phyloP scores from a whole-genome alignment of 306 rosid species.

The Corylus avellana region DNA sequence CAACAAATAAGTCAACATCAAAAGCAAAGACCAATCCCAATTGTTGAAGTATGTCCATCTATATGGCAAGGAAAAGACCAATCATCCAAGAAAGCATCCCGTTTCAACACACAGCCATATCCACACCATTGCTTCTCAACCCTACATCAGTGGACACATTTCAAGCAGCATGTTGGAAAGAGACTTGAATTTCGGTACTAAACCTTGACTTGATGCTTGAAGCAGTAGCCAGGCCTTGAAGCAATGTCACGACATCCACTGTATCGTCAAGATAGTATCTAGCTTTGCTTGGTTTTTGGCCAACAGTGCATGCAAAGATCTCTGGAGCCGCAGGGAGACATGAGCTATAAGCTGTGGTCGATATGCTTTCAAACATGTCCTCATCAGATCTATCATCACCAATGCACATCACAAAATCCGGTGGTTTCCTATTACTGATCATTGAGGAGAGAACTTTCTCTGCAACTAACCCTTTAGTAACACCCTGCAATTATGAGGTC shows the following conservation, averaged over 20 bases:
- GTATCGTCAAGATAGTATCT: constrained; percentile 71
- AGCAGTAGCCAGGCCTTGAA: constrained; percentile 50
- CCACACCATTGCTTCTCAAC: constrained; percentile 11
- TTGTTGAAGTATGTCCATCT: constrained; percentile 15
- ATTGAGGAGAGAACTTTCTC: constrained; percentile 60
- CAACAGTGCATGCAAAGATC: constrained; percentile 84
- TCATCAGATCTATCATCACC: constrained; percentile 86
- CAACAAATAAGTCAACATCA: constrained; percentile 28
- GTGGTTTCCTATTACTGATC: constrained; percentile 40
- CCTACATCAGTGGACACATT: constrained; percentile 23
- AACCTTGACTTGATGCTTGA: constrained; percentile 34
- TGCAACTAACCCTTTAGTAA: constrained; percentile 65
- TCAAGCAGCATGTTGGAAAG: constrained; percentile 44
- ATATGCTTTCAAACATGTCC: constrained; percentile 87
- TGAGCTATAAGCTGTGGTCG: constrained; percentile 37
- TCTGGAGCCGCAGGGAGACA: constrained; percentile 45
- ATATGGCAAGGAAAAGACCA: constrained; percentile 7
- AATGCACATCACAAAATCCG: constrained; percentile 76
- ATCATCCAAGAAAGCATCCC: background rate
- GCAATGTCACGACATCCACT: constrained; percentile 53
- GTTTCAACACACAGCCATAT: constrained; percentile 9
- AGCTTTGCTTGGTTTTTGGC: constrained; percentile 87
- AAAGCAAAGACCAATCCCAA: constrained; percentile 13
- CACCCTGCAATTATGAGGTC: constrained; percentile 45
- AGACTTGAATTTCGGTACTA: constrained; percentile 32